Conservation (phyloP, 768 basidiomycete species). For the Kwoniella shandongensis region DNA sequence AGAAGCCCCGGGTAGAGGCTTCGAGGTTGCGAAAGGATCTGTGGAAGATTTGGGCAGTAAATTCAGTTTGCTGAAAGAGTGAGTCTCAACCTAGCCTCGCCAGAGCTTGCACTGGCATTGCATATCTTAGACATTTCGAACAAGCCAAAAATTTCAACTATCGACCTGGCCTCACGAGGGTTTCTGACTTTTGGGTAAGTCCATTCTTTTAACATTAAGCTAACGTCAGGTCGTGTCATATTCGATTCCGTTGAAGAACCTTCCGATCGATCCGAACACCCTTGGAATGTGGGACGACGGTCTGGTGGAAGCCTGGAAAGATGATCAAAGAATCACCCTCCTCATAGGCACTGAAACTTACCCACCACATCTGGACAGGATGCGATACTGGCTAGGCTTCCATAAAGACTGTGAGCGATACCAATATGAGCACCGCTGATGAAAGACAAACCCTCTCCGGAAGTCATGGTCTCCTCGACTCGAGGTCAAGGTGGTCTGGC, state of each 20-base stretch:
- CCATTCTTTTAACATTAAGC: not conserved
- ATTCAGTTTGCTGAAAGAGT: conserved; percentile 26
- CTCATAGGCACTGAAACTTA: conserved; percentile 27
- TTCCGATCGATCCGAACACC: conserved; percentile 34
- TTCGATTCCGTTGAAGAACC: conserved; percentile 34
- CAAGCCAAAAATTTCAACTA: conserved; percentile 30
- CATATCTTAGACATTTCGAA: conserved; percentile 26
- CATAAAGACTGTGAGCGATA: conserved; percentile 27
- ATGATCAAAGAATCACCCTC: conserved; percentile 28
- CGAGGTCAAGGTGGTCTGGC: conserved; percentile 18
- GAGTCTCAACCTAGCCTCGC: too few species aligned
- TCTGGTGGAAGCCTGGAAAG: conserved; percentile 33
- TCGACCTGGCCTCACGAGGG: conserved; percentile 32
- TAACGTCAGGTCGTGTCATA: conserved; percentile 32
- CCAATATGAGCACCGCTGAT: conserved; percentile 2
- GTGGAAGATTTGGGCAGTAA: conserved; percentile 8
- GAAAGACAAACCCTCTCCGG: conserved; percentile 31
- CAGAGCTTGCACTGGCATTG: not conserved
- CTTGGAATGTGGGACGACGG: conserved; percentile 44
- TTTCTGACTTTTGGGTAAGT: conserved; percentile 39
- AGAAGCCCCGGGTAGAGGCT: conserved; percentile 11
- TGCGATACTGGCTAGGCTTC: conserved; percentile 24
- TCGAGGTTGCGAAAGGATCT: conserved; percentile 21
- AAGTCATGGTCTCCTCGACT: conserved; percentile 8
- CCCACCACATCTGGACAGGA: conserved; percentile 21